Percentiles rank a stretch among this genome's conserved stretches.
These are phyloP conservation scores for Eimeria tenella DNA, from an alignment of 169 alveolate genomes.

Conservation along the genomic window DNA sequence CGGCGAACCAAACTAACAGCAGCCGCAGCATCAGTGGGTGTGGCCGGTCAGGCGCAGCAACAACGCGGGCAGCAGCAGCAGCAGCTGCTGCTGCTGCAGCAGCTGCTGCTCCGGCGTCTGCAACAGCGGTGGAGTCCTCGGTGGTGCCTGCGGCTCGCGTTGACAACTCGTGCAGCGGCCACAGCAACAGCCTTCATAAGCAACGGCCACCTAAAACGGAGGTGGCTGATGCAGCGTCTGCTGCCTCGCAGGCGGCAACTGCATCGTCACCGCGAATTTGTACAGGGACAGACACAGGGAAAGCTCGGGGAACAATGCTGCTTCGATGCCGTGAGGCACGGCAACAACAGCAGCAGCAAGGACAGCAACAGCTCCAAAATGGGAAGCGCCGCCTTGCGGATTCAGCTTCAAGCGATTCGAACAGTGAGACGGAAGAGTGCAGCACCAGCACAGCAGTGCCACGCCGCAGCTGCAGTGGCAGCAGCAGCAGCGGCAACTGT, in stretches of 20 bases:
- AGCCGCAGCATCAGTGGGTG: not conserved
- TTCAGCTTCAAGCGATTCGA: not conserved
- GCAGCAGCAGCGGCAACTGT: not conserved
- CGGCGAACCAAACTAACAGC: not conserved
- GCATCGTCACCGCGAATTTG: not conserved
- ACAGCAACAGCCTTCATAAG: not conserved
- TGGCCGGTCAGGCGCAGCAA: slow-evolving; percentile 1
- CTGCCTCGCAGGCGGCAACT: not conserved
- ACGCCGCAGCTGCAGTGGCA: slow-evolving; percentile 25
- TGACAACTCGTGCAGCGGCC: not conserved
- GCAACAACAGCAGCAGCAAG: not conserved
- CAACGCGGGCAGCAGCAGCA: slow-evolving; percentile 21
- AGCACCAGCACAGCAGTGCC: not conserved
- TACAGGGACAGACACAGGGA: not conserved
- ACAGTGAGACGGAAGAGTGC: not conserved
- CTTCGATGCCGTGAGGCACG: not conserved
- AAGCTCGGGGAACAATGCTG: slow-evolving; percentile 18
- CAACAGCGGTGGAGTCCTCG: not conserved
- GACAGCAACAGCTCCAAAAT: slow-evolving; percentile 14
- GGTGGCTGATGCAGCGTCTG: not conserved
- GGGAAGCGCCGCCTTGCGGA: not conserved
- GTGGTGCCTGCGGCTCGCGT: not conserved
- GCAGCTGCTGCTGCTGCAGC: slow-evolving; percentile 3
- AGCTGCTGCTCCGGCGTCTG: not conserved
- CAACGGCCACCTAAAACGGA: not conserved